Evolutionary conservation across 2,329 filamentous ascomycete species (phyloP).

Genomic region (Clarireedia sp.): DNA sequence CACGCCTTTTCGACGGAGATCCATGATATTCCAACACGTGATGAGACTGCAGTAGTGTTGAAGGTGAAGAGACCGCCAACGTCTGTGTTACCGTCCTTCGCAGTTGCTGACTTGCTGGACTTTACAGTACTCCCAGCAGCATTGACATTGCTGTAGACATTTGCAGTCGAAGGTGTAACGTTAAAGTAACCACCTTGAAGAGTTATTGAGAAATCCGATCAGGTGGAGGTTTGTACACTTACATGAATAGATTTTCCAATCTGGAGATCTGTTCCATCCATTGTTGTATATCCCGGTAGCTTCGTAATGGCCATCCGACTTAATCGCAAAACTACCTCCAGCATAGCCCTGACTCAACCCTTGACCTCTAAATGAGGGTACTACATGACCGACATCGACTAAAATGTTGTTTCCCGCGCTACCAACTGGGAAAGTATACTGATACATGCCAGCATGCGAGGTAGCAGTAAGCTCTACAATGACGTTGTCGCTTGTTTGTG

Average conservation of each 20-base stretch:
- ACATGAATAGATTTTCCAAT: conserved; percentile 57
- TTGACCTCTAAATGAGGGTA: conserved; percentile 52
- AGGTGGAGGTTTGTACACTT: conserved; percentile 32
- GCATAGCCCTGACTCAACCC: conserved; percentile 55
- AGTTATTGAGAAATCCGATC: background rate
- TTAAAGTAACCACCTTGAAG: conserved; percentile 22
- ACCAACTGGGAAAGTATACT: conserved; percentile 47
- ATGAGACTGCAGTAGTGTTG: conserved; percentile 34
- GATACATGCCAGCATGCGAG: conserved; percentile 49
- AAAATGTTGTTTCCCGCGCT: conserved; percentile 15
- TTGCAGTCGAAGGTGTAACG: conserved; percentile 13
- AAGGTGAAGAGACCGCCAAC: conserved; percentile 35
- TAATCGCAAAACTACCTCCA: conserved; percentile 49
- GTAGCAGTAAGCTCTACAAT: conserved; percentile 50
- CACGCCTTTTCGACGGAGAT: conserved; percentile 41
- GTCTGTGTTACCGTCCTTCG: background rate
- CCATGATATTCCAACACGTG: conserved; percentile 43
- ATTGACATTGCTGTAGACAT: conserved; percentile 26
- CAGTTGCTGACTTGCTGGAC: background rate
- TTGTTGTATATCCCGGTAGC: conserved; percentile 36
- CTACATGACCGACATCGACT: conserved; percentile 39
- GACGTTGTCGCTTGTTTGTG: conserved; percentile 47
- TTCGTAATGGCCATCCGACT: conserved; percentile 16
- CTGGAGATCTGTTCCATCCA: conserved; percentile 55
- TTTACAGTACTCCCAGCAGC: conserved; percentile 22